Evolutionary conservation across 208 protist genomes (phyloP).

Genomic region (Trypanosoma mega): DNA sequence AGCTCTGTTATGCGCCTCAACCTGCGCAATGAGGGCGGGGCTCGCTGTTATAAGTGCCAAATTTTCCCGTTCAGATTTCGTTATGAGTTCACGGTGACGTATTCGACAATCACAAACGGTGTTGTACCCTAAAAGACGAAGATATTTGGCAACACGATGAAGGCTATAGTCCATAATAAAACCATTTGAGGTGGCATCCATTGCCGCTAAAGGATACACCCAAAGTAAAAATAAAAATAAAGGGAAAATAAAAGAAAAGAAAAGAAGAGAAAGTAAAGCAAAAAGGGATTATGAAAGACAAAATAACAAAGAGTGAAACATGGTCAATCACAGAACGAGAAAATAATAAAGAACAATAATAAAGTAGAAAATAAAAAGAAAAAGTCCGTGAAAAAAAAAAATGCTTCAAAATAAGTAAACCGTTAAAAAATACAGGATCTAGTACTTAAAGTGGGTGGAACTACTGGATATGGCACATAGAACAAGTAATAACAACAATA

Average conservation of each 20-base stretch:
- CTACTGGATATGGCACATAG: too few species aligned
- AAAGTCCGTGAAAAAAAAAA: constrained; percentile 2
- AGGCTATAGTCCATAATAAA: constrained; percentile 83
- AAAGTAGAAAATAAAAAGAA: constrained; percentile 14
- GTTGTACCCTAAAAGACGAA: constrained; percentile 76
- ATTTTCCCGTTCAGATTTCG: constrained; percentile 28
- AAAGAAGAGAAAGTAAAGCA: constrained; percentile 13
- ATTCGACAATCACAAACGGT: constrained; percentile 48
- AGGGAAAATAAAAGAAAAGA: constrained; percentile 19
- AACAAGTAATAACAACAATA: too few species aligned
- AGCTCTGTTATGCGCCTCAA: constrained; percentile 42
- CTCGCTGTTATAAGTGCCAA: constrained; percentile 56
- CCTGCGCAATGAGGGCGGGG: constrained; percentile 29
- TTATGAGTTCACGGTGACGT: constrained; percentile 38
- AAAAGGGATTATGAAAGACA: constrained; percentile 2
- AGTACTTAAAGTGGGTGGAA: too few species aligned
- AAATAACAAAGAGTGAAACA: constrained; percentile 11
- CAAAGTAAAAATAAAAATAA: constrained; percentile 17
- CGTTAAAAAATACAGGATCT: background rate
- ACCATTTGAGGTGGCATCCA: background rate
- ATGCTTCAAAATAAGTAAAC: constrained; percentile 9
- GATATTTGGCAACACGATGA: constrained; percentile 72
- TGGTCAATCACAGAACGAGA: constrained; percentile 7
- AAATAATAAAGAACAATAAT: constrained; percentile 19
- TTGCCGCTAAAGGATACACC: background rate